Evolutionary conservation across 768 basidiomycete genomes (phyloP).

Genomic region (Sporobolomyces roseus): DNA sequence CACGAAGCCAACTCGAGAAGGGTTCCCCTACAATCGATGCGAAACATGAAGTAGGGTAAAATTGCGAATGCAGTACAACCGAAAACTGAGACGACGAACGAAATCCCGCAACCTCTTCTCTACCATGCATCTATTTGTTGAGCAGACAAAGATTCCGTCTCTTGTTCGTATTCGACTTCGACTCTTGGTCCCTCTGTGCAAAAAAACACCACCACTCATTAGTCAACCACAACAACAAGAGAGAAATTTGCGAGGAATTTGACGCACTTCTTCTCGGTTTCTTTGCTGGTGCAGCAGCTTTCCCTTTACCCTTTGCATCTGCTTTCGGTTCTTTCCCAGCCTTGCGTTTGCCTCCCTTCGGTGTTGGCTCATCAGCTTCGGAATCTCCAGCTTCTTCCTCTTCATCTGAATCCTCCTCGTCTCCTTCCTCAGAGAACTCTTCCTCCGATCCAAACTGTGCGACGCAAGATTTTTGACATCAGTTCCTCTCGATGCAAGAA

Average conservation of each 20-base stretch:
- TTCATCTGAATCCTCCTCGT: slow-evolving; percentile 52
- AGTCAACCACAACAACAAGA: background rate
- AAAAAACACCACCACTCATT: slow-evolving; percentile 6
- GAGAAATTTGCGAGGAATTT: background rate
- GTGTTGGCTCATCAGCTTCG: slow-evolving; percentile 50
- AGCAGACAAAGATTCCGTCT: slow-evolving; percentile 56
- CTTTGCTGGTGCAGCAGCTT: slow-evolving; percentile 47
- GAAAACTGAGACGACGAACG: background rate
- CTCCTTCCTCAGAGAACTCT: slow-evolving; percentile 47
- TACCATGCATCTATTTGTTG: slow-evolving; percentile 28
- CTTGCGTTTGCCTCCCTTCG: slow-evolving; percentile 55
- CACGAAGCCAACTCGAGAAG: background rate
- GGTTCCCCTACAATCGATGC: background rate
- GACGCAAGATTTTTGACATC: too few species aligned
- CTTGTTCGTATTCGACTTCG: slow-evolving; percentile 95
- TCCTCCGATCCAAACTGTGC: slow-evolving; percentile 33
- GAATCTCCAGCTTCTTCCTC: slow-evolving; percentile 49
- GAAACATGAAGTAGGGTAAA: background rate
- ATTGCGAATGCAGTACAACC: background rate
- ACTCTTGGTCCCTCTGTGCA: slow-evolving; percentile 69
- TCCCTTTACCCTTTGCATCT: slow-evolving; percentile 61
- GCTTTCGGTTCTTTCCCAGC: slow-evolving; percentile 48
- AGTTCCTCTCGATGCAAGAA: background rate
- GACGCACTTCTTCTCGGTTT: slow-evolving; percentile 47
- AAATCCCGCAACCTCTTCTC: background rate